Evolutionary conservation across 176 grass and related monocot genomes (phyloP), one percentile per base, ranked within the genome.

Genomic region (Lolium multiflorum): DNA sequence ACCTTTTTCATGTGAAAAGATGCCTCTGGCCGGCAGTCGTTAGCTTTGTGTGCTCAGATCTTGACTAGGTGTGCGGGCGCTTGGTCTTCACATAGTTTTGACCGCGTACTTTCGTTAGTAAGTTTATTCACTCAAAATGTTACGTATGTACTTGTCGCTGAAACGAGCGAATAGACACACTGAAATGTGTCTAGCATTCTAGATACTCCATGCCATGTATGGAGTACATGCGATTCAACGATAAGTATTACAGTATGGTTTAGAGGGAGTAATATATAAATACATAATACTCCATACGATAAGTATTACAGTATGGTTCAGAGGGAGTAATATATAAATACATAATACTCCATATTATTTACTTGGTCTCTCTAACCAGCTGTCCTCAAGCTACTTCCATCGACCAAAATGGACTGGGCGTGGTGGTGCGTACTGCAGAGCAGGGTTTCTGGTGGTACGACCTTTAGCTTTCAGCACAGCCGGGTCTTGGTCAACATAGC

Each of bases 1-100:
- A 47, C 60, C 81, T 61, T 84, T 84, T 35, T 91, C 89, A 84
- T 81, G 89, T 91, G 81, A 81, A 84, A 84, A 91, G 89, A 91
- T 91, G 85, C 85, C 24, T 69, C 76, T 88, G 59, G 10, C 75
- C 68, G 75, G 11, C 76, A 76, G 81, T 87, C 28, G 58, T 79
- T 79, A 70, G 2, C 89, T 69, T 68, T 84, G 85, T 75, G 80
- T 47, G 85, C 39, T 91, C 89, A 88, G 85, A 91, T 88, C 89
- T 91, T 91, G 85, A 91, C 89, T 84, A 68, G 39, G 81, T 39
- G 18, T 35, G 8, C 57, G 24, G 24, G 57, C 89, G 64, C 17
- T 52, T 47, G 54, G 71, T 28, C 75, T 71, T 51, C 59, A 26
- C 56, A n/a, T 72, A 15, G 18, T 65, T 47, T 87, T 87, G 31